These are phyloP conservation scores for Zoysia japonica DNA, from an alignment of 176 grass and related monocot species.

Conservation along the genomic window DNA sequence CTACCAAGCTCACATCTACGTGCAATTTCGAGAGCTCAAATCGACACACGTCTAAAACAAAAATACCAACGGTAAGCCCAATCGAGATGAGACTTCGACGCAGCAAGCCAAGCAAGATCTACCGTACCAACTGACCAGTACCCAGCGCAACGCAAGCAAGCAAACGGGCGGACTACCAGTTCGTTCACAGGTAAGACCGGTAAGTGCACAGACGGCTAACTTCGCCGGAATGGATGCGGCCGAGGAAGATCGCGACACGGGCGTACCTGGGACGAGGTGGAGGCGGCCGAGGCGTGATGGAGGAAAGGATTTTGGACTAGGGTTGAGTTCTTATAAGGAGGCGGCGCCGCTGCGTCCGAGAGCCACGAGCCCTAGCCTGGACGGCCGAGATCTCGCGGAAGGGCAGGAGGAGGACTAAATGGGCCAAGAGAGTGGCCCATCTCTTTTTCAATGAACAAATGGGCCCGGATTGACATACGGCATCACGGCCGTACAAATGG, in stretches of 20 bases:
- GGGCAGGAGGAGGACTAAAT: neutral
- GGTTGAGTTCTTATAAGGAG: constrained; percentile 14
- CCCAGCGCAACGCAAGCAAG: neutral
- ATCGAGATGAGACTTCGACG: neutral
- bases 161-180: neutral
- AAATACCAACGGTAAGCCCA: neutral
- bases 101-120: neutral
- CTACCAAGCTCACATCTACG: too few relatives aligned
- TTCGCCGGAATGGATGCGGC: too few relatives aligned
- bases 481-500: too few relatives aligned
- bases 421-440: neutral
- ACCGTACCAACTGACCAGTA: neutral
- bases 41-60: neutral
- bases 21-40: too few relatives aligned
- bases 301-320: neutral
- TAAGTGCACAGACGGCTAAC: too few relatives aligned
- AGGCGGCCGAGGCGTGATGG: neutral
- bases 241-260: neutral
- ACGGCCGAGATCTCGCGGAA: constrained; percentile 26
- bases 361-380: constrained; percentile 13
- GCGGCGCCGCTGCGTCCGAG: neutral
- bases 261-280: neutral
- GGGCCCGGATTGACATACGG: neutral
- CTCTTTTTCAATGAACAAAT: neutral
- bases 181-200: neutral